Base-by-base conservation (phyloP, 2,329 filamentous ascomycete species). In the Cyphellophora attinorum region DNA sequence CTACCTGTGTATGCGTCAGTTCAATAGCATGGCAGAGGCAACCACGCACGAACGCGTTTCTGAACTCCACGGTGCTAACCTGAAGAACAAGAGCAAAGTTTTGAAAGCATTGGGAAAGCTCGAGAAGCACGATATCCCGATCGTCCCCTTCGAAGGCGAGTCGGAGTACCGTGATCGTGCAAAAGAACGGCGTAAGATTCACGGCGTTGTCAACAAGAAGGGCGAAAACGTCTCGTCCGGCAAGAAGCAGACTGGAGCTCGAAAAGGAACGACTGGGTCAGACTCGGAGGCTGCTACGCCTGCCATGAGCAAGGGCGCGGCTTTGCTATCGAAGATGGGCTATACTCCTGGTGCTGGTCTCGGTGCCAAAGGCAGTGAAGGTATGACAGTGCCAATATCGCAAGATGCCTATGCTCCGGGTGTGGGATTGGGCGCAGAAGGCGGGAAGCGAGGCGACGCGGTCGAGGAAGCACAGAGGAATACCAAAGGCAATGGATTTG, bases 11-110 rank as follows among this genome's bases (percentile, higher is more conserved):
- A 67, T 69, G 49, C 66, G 70, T 16, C 63, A 72, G 42, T 76
- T 79, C 46, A 70, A 71, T 34, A 62, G 62, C 1, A 57, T 64
- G 5, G 64, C 64, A 1, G 66, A 76, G 47, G 64, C 76, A 27
- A 68, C 72, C 42, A 64, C 67, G 40, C 77, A 81, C 51, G 74
- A 79, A 48, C 64, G 67, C 5, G 60, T 71, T 14, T 75, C 72
- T 44, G 60, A 72, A 35, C 57, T 74, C 17, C 76, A 80, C 47
- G 65, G 65, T 8, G 58, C 62, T 17, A 76, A 75, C 34, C 51
- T 76, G 23, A 60, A 68, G 38, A 65, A 74, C 35, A 62, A 67
- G 11, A 59, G 62, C 6, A 55, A 67, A 13, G 60, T 63, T 17
- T 49, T 54, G 3, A 59, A 55, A 42, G 64, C 58, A 5, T 49